Percentiles rank a stretch among this genome's conserved stretches.
phyloP scores from a whole-genome alignment of 768 basidiomycete genomes.

The Hygrophoropsis aurantiaca region DNA sequence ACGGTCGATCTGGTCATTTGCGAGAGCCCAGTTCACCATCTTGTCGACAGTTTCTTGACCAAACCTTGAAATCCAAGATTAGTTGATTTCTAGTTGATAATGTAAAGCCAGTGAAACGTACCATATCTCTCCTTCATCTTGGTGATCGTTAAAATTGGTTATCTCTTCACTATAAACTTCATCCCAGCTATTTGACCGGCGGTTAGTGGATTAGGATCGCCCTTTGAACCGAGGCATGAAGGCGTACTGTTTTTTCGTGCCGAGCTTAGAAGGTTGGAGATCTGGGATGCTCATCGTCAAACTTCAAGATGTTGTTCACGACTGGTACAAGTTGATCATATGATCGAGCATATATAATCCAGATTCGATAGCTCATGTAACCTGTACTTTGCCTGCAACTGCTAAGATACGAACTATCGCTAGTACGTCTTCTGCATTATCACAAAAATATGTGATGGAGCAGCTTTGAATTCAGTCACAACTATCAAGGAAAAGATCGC shows the following conservation, averaged over 20 bases:
- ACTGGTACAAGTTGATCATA: too few relatives aligned
- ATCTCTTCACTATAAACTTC: conserved; percentile 71
- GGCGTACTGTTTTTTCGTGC: conserved; percentile 76
- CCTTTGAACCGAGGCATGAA: neutral
- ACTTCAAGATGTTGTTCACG: too few relatives aligned
- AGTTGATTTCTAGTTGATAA: neutral
- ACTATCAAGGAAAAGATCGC: too few relatives aligned
- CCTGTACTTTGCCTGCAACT: too few relatives aligned
- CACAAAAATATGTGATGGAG: too few relatives aligned
- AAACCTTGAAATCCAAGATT: conserved; percentile 52
- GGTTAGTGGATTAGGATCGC: neutral
- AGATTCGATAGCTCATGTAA: too few relatives aligned
- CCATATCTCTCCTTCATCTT: conserved; percentile 88
- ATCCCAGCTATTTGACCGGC: conserved; percentile 64
- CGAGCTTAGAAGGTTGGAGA: conserved; percentile 70
- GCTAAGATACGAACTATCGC: too few relatives aligned
- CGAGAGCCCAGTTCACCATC: conserved; percentile 73
- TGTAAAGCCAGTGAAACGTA: conserved; percentile 28
- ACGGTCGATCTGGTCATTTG: conserved; percentile 47
- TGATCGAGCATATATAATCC: too few relatives aligned
- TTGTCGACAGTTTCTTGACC: conserved; percentile 73
- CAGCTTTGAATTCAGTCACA: too few relatives aligned
- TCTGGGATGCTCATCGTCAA: conserved; percentile 39
- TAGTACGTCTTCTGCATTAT: too few relatives aligned
- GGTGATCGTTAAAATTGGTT: conserved; percentile 69